Evolutionary conservation across 176 grass and related monocot genomes (phyloP), one percentile per base, ranked within the genome.

Genomic region (Dactylis glomerata): DNA sequence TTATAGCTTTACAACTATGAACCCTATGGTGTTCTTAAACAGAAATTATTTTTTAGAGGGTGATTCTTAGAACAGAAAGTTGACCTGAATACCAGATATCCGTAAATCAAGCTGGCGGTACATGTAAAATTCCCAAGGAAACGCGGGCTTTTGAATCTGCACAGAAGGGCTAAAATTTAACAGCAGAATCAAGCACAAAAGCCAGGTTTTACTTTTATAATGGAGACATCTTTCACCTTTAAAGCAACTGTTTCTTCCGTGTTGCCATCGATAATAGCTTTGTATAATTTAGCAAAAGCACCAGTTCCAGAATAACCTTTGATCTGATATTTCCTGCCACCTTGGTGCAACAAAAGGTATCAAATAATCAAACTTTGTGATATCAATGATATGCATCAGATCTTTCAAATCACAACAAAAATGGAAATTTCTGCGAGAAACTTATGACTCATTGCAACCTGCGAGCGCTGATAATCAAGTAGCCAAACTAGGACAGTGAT

Each of bases 111-210:
- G 91, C 86, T 92, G 93, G 34, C 93, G 91, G 88, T 99, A 96
- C 75, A 99, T 99, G 84, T 99, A 96, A 82, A 96, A 99, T 80
- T 99, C 96, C 93, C 91, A 99, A 30, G 91, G 79, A 77, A 85
- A 99, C 55, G 91, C 73, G 57, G 96, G 96, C 20, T 84, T 92
- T 54, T 96, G 91, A 88, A 99, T 88, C 91, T 99, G 89, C 82
- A 89, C 71, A 78, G 32, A 78, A 73, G 34, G 24, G 44, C 15
- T 56, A 65, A 16, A 10, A 23, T 61, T 83, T 75, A 83, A 75
- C 26, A 87, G 26, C 12, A 33, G 44, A 87, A 87, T 11, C 11
- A 80, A 51, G 6, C 49, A 17, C 20, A 46, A 80, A 78, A 59
- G 17, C 5, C 8, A 75, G 54, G 30, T 79, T 90, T 79, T 59